Evolutionary conservation across 306 rosid species (phyloP).

Genomic region (Lathyrus oleraceus): DNA sequence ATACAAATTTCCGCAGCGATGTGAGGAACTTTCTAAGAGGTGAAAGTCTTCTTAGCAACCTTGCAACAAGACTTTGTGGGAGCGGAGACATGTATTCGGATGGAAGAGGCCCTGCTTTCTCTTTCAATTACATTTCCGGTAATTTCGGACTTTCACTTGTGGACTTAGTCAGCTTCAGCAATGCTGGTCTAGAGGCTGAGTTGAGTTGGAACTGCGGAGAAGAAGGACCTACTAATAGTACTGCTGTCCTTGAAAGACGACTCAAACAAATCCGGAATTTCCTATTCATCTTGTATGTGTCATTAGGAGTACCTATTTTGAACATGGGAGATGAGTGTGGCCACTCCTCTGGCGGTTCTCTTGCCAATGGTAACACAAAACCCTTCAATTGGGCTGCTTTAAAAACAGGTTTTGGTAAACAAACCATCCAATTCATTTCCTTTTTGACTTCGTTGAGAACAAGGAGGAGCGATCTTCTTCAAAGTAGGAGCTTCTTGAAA

Average conservation of each 20-base stretch:
- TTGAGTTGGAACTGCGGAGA: slow-evolving; percentile 93
- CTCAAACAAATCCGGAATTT: slow-evolving; percentile 85
- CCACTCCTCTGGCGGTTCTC: slow-evolving; percentile 70
- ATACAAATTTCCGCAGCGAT: slow-evolving; percentile 60
- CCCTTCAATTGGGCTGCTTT: slow-evolving; percentile 68
- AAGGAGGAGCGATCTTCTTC: slow-evolving; percentile 65
- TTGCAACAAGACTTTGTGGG: slow-evolving; percentile 94
- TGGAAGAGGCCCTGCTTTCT: slow-evolving; percentile 85
- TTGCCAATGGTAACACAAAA: slow-evolving; percentile 48
- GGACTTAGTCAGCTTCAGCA: slow-evolving; percentile 87
- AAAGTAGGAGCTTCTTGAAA: slow-evolving; percentile 60
- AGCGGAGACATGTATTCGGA: slow-evolving; percentile 73
- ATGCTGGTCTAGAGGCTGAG: slow-evolving; percentile 48
- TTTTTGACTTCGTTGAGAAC: slow-evolving; percentile 69
- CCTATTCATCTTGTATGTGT: slow-evolving; percentile 66
- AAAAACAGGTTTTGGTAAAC: slow-evolving; percentile 66
- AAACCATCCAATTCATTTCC: slow-evolving; percentile 60
- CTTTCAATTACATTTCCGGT: slow-evolving; percentile 67
- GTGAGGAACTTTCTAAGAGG: slow-evolving; percentile 77
- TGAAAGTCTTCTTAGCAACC: slow-evolving; percentile 65
- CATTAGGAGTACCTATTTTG: slow-evolving; percentile 90
- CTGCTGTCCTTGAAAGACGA: slow-evolving; percentile 63
- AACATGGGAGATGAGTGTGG: slow-evolving; percentile 98
- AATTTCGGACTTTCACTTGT: slow-evolving; percentile 76
- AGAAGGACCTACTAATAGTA: slow-evolving; percentile 79